These are phyloP conservation scores for Chaetomiaceae sp. DNA, from an alignment of 2,329 filamentous ascomycete species.

Conservation along the genomic window DNA sequence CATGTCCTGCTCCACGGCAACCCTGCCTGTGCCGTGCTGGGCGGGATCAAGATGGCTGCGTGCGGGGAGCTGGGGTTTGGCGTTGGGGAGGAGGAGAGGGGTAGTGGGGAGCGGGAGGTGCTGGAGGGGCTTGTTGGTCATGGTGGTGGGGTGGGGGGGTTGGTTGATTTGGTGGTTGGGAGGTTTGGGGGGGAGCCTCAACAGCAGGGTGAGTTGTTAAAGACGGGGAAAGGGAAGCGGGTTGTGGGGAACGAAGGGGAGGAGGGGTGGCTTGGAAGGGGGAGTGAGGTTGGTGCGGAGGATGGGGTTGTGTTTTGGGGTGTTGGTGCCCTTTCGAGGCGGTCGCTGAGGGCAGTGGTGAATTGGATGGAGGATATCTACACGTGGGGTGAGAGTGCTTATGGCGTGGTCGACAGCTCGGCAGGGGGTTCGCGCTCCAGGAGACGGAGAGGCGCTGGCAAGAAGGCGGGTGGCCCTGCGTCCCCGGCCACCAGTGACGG, in stretches of 20 bases:
- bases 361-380: slow-evolving; percentile 90
- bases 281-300: slow-evolving; percentile 60
- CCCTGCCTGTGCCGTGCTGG: slow-evolving; percentile 72
- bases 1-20: slow-evolving; percentile 88
- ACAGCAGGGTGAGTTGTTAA: slow-evolving; percentile 8
- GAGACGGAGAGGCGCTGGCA: slow-evolving; percentile 21
- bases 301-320: slow-evolving; percentile 88
- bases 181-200: slow-evolving; percentile 62
- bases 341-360: slow-evolving; percentile 67
- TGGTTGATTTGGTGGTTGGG: slow-evolving; percentile 83
- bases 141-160: slow-evolving; percentile 70
- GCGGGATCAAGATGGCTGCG: slow-evolving; percentile 80
- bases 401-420: slow-evolving; percentile 78
- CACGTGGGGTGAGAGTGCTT: slow-evolving; percentile 75
- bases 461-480: not conserved
- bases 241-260: slow-evolving; percentile 22
- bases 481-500: not conserved
- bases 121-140: slow-evolving; percentile 82
- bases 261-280: slow-evolving; percentile 69
- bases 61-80: slow-evolving; percentile 90
- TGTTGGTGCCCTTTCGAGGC: slow-evolving; percentile 65
- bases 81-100: slow-evolving; percentile 91
- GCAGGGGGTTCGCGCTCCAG: slow-evolving; percentile 53
- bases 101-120: slow-evolving; percentile 89
- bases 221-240: slow-evolving; percentile 21